Percentiles rank a stretch among this genome's conserved stretches.
Evolutionary conservation across 352 stramenopile species (phyloP).

Genomic region (Globisporangium recalcitrans): DNA sequence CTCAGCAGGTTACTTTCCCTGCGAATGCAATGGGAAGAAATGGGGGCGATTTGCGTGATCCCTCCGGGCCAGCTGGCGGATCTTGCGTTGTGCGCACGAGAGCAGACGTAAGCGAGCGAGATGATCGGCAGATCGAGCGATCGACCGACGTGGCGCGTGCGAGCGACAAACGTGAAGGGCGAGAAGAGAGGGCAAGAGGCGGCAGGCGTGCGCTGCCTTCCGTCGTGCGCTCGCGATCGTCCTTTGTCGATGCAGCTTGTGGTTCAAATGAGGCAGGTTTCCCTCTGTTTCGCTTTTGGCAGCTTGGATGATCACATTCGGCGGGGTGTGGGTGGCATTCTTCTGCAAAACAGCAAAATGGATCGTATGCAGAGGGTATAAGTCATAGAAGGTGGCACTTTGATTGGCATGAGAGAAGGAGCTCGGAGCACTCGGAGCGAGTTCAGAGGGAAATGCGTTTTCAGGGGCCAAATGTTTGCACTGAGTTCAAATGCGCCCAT

Average conservation of each 20-base stretch:
- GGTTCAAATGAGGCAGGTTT: background rate
- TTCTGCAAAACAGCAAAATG: no score
- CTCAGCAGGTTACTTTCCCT: background rate
- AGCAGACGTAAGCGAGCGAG: background rate
- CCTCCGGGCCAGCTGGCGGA: background rate
- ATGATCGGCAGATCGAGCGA: background rate
- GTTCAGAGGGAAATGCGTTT: background rate
- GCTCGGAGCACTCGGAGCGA: no score
- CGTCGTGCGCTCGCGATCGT: background rate
- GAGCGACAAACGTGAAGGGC: background rate
- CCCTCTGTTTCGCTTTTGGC: no score
- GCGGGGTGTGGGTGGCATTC: no score
- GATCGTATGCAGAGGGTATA: background rate
- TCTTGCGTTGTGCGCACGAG: constrained; percentile 5
- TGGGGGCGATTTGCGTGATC: background rate
- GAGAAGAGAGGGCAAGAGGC: background rate
- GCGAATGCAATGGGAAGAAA: background rate
- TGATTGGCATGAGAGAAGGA: background rate
- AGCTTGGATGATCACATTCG: background rate
- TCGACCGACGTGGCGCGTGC: background rate
- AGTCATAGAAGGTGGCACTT: background rate
- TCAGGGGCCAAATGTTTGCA: background rate
- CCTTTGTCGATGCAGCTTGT: background rate
- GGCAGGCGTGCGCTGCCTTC: background rate
- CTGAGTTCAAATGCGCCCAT: background rate